Conservation (phyloP, 441 rosid species). For the Populus hybrid region DNA sequence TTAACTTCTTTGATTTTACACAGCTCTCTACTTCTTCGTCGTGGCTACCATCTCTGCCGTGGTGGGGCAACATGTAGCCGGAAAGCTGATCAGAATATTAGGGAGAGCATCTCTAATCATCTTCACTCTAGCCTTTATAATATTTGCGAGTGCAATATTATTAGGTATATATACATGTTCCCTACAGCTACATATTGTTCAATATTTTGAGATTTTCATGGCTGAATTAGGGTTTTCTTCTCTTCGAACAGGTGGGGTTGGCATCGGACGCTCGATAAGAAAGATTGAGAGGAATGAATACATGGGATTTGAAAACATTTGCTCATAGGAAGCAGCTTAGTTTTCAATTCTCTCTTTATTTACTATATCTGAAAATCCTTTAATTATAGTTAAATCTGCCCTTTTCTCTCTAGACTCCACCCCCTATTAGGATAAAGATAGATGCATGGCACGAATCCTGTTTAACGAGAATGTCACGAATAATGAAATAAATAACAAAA, state of each 20-base stretch:
- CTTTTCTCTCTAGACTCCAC: not conserved
- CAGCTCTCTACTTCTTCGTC: conserved; percentile 47
- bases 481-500: too few relatives aligned
- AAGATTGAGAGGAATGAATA: conserved; percentile 39
- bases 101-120: conserved; percentile 62
- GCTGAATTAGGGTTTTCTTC: not conserved
- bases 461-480: too few relatives aligned
- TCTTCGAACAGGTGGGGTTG: conserved; percentile 43
- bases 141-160: conserved; percentile 50
- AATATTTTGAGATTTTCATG: too few relatives aligned
- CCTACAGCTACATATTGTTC: too few relatives aligned
- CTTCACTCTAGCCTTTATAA: conserved; percentile 55
- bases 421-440: not conserved
- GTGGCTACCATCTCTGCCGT: conserved; percentile 53
- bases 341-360: too few relatives aligned
- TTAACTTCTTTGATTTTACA: not conserved
- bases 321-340: conserved; percentile 22
- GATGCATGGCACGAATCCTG: not conserved
- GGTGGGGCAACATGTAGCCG: conserved; percentile 48
- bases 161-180: conserved; percentile 31
- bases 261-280: conserved; percentile 36
- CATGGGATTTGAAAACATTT: conserved; percentile 54
- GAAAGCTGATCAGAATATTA: conserved; percentile 38
- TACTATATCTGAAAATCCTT: not conserved
- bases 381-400: not conserved